A percentile compares a stretch with the other conserved stretches of the same genome.
Evolutionary conservation across 148 eudicot species (phyloP).

Genomic region (Vaccinium myrtillus): DNA sequence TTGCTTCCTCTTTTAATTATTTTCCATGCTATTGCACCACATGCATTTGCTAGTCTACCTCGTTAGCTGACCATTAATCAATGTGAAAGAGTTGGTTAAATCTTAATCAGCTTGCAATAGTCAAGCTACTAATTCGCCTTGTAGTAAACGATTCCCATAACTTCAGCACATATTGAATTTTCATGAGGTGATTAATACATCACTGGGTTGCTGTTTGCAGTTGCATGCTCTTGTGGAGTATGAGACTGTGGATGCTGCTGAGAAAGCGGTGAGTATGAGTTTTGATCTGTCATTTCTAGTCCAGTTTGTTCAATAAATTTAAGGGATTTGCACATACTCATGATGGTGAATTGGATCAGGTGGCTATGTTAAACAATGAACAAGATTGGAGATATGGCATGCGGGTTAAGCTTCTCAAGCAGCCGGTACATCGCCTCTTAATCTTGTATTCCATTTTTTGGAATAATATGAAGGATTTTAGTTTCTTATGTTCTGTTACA

Average conservation of each 20-base stretch:
- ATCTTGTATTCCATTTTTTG: slow-evolving; percentile 4
- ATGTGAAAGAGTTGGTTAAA: background rate
- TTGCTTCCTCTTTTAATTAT: background rate
- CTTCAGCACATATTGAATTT: background rate
- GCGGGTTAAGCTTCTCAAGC: slow-evolving; percentile 84
- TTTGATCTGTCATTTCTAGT: background rate
- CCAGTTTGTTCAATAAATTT: slow-evolving; percentile 5
- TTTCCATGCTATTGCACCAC: background rate
- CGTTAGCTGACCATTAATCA: background rate
- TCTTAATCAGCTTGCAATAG: background rate
- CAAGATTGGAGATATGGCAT: slow-evolving; percentile 93
- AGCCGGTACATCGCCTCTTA: slow-evolving; percentile 36
- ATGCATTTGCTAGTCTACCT: background rate
- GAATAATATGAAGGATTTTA: background rate
- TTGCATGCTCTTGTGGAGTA: slow-evolving; percentile 83
- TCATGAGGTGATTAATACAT: background rate
- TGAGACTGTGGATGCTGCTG: slow-evolving; percentile 84
- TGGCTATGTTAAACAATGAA: slow-evolving; percentile 67
- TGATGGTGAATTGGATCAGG: slow-evolving; percentile 37
- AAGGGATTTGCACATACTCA: background rate
- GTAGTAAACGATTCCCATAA: background rate
- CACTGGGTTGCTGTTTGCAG: slow-evolving; percentile 33
- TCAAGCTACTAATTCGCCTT: background rate
- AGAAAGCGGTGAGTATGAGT: slow-evolving; percentile 77
- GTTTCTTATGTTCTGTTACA: slow-evolving; percentile 10